phyloP scores from a whole-genome alignment of 371 early-diverging fungal species.

The Mortierella sp. region DNA sequence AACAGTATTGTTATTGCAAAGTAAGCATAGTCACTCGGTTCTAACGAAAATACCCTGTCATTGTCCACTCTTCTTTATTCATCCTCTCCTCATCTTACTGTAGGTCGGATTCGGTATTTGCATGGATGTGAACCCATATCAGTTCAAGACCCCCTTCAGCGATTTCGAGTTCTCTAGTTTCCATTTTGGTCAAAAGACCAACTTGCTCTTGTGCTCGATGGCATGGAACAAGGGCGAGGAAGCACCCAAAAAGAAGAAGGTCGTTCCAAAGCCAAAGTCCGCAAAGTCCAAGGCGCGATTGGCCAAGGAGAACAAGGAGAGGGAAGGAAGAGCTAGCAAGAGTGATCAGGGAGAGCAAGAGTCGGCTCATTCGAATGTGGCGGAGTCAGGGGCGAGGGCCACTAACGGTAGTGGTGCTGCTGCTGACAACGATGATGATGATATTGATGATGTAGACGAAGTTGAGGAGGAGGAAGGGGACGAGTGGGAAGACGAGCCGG shows the following conservation, averaged over 20 bases:
- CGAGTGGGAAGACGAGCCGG: not conserved
- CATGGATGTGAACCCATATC: constrained; percentile 88
- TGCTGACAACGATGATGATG: constrained; percentile 13
- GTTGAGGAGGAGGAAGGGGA: constrained; percentile 22
- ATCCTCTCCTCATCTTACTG: not conserved
- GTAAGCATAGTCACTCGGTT: not conserved
- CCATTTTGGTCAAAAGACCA: constrained; percentile 62
- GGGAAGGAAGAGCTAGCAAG: not conserved
- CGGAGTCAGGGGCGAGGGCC: constrained; percentile 9
- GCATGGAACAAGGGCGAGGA: constrained; percentile 72
- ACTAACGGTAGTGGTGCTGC: not conserved
- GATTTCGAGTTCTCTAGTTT: constrained; percentile 80
- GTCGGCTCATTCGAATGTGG: not conserved
- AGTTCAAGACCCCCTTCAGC: constrained; percentile 73
- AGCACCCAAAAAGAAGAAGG: constrained; percentile 25
- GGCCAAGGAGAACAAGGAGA: not conserved
- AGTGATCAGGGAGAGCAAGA: not conserved
- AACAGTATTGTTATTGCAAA: too few relatives aligned
- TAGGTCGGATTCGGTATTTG: constrained; percentile 84
- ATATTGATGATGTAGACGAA: constrained; percentile 13
- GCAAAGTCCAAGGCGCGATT: constrained; percentile 13
- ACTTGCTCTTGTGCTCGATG: constrained; percentile 75
- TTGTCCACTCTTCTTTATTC: not conserved
- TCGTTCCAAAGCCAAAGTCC: constrained; percentile 22
- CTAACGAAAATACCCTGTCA: not conserved